phyloP scores from a whole-genome alignment of 2,329 filamentous ascomycete species.

The Xylariaceae sp. region DNA sequence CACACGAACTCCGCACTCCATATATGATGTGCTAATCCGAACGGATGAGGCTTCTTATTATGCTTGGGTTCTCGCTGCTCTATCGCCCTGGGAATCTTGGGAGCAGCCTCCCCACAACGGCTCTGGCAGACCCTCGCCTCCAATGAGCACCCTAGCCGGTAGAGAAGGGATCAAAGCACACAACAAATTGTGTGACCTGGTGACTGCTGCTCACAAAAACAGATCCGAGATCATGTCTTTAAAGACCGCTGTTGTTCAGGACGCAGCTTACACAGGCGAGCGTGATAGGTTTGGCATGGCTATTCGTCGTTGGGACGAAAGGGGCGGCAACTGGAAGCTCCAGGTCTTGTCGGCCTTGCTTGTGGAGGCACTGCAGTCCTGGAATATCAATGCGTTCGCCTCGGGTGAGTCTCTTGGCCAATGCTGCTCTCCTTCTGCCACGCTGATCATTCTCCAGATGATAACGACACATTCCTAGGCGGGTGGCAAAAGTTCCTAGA shows the following conservation, averaged over 20 bases:
- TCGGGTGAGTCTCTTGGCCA: constrained; percentile 28
- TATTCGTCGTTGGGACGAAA: constrained; percentile 62
- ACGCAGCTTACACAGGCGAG: constrained; percentile 37
- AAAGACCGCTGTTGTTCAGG: constrained; percentile 46
- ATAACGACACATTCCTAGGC: constrained; percentile 31
- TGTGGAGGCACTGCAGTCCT: constrained; percentile 47
- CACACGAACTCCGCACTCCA: constrained; percentile 36
- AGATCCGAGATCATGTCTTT: constrained; percentile 53
- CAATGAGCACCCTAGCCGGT: constrained; percentile 55
- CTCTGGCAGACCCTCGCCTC: constrained; percentile 45
- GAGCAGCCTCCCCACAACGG: constrained; percentile 29
- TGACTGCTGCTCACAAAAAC: constrained; percentile 58
- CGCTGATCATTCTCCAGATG: constrained; percentile 8
- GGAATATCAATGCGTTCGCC: constrained; percentile 22
- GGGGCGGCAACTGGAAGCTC: constrained; percentile 57
- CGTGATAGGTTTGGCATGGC: constrained; percentile 66
- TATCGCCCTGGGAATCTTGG: constrained; percentile 63
- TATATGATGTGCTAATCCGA: constrained; percentile 49
- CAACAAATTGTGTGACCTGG: constrained; percentile 64
- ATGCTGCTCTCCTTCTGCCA: not conserved
- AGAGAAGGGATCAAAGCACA: constrained; percentile 73
- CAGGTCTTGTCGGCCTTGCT: constrained; percentile 63
- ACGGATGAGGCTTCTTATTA: constrained; percentile 60
- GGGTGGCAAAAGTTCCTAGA: constrained; percentile 50
- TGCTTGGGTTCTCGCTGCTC: constrained; percentile 68